Conservation (phyloP, 345 rosid species). For the Eucalyptus curtisii region DNA sequence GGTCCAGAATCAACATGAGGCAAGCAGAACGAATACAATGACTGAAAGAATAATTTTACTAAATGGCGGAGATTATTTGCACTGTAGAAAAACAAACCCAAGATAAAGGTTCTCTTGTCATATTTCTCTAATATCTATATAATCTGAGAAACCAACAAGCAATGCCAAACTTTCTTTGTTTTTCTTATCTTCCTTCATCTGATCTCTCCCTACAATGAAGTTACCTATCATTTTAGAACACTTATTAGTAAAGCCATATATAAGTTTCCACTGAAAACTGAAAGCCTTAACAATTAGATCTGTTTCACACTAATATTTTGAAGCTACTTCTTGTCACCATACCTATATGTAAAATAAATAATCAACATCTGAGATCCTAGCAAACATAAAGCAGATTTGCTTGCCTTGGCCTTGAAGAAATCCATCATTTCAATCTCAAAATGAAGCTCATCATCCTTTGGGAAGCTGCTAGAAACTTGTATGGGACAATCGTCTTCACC, state of each 20-base stretch:
- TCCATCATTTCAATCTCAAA: slow-evolving; percentile 89
- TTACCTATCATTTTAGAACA: neutral
- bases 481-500: slow-evolving; percentile 85
- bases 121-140: neutral
- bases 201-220: neutral
- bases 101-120: neutral
- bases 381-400: neutral
- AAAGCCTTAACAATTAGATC: neutral
- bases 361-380: neutral
- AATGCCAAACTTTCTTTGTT: neutral
- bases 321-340: neutral
- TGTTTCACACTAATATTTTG: neutral
- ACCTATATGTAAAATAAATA: neutral
- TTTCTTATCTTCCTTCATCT: neutral
- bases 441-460: slow-evolving; percentile 91
- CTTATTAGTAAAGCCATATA: neutral
- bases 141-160: neutral
- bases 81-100: neutral
- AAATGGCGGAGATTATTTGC: neutral
- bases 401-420: slow-evolving; percentile 81
- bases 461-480: slow-evolving; percentile 52
- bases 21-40: neutral
- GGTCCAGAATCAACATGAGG: neutral
- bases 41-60: neutral
- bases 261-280: neutral